phyloP scores from a whole-genome alignment of 495 filamentous ascomycete genomes.

The Hypomontagnella submonticulosa region DNA sequence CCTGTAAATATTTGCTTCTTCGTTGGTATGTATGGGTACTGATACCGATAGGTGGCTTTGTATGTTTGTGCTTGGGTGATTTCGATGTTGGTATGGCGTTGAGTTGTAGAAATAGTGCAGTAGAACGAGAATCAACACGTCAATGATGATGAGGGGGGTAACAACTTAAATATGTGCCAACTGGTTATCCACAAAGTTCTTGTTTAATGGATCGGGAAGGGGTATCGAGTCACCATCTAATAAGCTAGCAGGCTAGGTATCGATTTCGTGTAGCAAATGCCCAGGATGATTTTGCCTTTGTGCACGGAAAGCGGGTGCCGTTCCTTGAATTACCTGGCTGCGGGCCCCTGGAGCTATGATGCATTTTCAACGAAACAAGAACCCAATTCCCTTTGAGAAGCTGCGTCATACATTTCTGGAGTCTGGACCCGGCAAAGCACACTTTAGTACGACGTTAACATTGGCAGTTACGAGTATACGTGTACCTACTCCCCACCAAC shows the following conservation, averaged over 20 bases:
- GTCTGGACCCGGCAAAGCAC: too few species aligned
- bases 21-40: constrained; percentile 6
- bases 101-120: neutral
- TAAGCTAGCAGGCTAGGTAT: too few species aligned
- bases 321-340: constrained; percentile 38
- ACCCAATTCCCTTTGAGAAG: constrained; percentile 31
- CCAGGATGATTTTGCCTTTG: constrained; percentile 22
- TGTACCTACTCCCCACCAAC: too few species aligned
- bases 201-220: constrained; percentile 14
- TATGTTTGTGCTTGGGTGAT: constrained; percentile 3
- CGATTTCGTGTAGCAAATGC: neutral
- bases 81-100: constrained; percentile 6
- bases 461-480: too few species aligned
- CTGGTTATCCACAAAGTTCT: constrained; percentile 22
- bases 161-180: constrained; percentile 39
- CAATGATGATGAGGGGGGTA: constrained; percentile 18
- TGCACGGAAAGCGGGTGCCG: constrained; percentile 33
- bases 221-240: constrained; percentile 22
- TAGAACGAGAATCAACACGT: constrained; percentile 9
- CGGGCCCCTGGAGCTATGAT: constrained; percentile 39
- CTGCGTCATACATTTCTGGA: constrained; percentile 43
- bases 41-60: neutral
- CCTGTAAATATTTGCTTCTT: neutral
- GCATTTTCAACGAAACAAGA: constrained; percentile 43
- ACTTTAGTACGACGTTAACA: too few species aligned